Base-by-base conservation (phyloP, 345 rosid species). In the Bretschneidera sinensis region DNA sequence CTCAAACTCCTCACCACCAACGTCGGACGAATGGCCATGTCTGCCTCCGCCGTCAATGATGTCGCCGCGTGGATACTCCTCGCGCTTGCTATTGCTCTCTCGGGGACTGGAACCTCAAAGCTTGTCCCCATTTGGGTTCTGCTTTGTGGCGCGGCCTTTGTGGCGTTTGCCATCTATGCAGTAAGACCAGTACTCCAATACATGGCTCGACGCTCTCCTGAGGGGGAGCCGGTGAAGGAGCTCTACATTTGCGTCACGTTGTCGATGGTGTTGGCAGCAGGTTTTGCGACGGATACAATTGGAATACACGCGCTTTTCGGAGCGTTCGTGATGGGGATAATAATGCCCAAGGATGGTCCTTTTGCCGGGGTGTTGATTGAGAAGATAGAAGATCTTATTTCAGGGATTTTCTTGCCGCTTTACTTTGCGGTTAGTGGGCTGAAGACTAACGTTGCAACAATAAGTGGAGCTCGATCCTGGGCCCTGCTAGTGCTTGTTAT, bases 261-360 rank as follows among this genome's bases (percentile, higher is more conserved):
- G 24, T 59, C 79, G 1, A 66, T 79, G 8, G 85, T 84, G 4
- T 66, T 84, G 78, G 56, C 74, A 13, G 74, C 86, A 9, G 83
- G 83, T 20, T 79, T 84, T 63, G 55, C 77, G 50, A 81, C 86
- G 0, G 86, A 81, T 23, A 62, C 79, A 0, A 79, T 79, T 17
- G 86, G 89, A 31, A 81, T 84, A 64, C 89, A 84, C 50, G 64
- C 86, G 0, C 69, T 81, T 4, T 79, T 84, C 16, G 86, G 89
- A 3, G 86, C 83, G 19, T 76, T 79, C 61, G 71, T 84, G 33
- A 55, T 84, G 23, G 89, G 83, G 5, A 54, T 81, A 43, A 78
- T 71, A 16, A 74, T 83, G 33, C 89, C 89, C 9, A 77, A 84
- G 62, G 84, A 61, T 17, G 74, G 80, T 2, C 76, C 51, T 0